A percentile compares a stretch with the other conserved stretches of the same genome.
Evolutionary conservation across 768 basidiomycete genomes (phyloP).

Genomic region (Gymnopilus dilepis): DNA sequence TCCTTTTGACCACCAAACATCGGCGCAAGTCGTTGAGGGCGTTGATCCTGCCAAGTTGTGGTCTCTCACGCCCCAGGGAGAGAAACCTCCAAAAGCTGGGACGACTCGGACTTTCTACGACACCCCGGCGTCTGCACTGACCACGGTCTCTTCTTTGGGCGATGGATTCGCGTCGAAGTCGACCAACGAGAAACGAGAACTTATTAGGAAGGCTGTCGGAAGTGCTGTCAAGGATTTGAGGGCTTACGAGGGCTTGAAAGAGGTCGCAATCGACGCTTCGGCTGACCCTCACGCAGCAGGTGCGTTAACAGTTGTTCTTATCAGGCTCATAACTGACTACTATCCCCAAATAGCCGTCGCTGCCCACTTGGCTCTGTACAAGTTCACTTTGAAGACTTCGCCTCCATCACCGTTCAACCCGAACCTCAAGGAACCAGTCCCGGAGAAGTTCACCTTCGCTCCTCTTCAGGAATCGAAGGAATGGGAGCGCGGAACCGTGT

Average conservation of each 20-base stretch:
- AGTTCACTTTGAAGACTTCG: slow-evolving; percentile 79
- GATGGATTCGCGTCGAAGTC: slow-evolving; percentile 54
- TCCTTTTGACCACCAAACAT: slow-evolving; percentile 56
- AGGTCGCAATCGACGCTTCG: slow-evolving; percentile 67
- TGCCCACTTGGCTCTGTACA: slow-evolving; percentile 74
- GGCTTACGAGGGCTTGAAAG: slow-evolving; percentile 62
- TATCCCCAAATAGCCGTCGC: slow-evolving; percentile 63
- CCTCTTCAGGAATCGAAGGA: slow-evolving; percentile 55
- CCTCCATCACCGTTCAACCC: slow-evolving; percentile 72
- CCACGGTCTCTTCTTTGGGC: slow-evolving; percentile 64
- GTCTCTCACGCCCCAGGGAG: slow-evolving; percentile 50
- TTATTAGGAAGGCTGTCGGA: slow-evolving; percentile 73
- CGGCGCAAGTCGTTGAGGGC: slow-evolving; percentile 35
- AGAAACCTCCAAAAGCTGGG: slow-evolving; percentile 63
- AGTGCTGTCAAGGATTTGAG: slow-evolving; percentile 74
- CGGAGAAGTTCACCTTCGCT: slow-evolving; percentile 53
- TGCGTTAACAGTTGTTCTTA: slow-evolving; percentile 34
- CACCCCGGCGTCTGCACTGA: slow-evolving; percentile 50
- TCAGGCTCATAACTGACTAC: not conserved
- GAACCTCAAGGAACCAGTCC: slow-evolving; percentile 53
- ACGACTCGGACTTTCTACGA: slow-evolving; percentile 71
- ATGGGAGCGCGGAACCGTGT: slow-evolving; percentile 77
- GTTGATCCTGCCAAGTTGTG: slow-evolving; percentile 58
- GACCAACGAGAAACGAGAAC: slow-evolving; percentile 58
- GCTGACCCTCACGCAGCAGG: slow-evolving; percentile 80